Conservation (phyloP, 2,329 filamentous ascomycete species). For the Leptodontidium sp. region DNA sequence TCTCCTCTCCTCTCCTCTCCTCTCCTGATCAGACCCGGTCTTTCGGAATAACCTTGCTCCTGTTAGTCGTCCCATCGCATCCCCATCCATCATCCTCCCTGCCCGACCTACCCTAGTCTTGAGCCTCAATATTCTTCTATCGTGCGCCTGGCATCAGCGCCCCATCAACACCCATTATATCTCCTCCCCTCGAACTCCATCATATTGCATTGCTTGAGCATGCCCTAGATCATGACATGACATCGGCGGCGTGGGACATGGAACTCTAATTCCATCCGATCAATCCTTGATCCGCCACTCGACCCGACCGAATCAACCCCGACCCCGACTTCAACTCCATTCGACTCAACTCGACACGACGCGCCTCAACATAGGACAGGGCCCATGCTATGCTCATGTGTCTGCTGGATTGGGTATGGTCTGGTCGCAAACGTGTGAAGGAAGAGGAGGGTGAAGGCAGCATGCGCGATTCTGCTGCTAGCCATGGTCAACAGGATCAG, state of each 20-base stretch:
- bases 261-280: background rate
- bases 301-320: background rate
- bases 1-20: background rate
- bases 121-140: background rate
- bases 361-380: background rate
- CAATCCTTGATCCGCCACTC: background rate
- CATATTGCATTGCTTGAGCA: background rate
- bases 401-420: constrained; percentile 19
- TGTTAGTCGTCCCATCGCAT: too few relatives aligned
- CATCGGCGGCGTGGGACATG: constrained; percentile 9
- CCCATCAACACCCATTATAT: background rate
- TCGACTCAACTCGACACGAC: background rate
- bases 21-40: background rate
- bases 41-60: background rate
- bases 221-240: constrained; percentile 8
- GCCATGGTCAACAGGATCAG: constrained; percentile 13
- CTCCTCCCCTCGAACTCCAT: background rate
- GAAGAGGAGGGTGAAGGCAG: constrained; percentile 12
- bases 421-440: constrained; percentile 13
- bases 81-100: background rate
- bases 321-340: background rate
- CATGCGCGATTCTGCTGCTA: constrained; percentile 3
- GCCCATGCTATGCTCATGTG: constrained; percentile 12
- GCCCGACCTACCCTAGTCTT: background rate
- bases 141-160: background rate